Evolutionary conservation across 1,284 basidiomycete species (phyloP).

Genomic region (Exobasidium cylindrosporum): DNA sequence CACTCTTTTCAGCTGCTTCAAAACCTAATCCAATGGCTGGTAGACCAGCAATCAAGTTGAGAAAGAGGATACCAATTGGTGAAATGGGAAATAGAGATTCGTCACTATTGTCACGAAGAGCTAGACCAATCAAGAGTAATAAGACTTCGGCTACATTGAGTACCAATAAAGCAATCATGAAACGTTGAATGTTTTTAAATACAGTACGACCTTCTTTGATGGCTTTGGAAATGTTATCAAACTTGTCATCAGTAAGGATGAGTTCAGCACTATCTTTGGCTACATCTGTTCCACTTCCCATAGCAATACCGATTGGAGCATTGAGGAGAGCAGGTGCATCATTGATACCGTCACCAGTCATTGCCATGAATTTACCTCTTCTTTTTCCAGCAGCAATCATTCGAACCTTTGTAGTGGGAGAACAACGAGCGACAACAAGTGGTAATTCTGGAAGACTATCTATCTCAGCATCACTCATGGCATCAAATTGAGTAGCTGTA

Average conservation of each 20-base stretch:
- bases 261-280: slow-evolving; percentile 61
- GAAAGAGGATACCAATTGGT: slow-evolving; percentile 45
- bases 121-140: slow-evolving; percentile 43
- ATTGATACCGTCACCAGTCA: slow-evolving; percentile 62
- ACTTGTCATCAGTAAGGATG: slow-evolving; percentile 47
- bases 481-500: slow-evolving; percentile 42
- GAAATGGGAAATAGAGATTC: slow-evolving; percentile 46
- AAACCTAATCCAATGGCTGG: slow-evolving; percentile 48
- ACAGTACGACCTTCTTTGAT: slow-evolving; percentile 44
- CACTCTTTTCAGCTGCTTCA: slow-evolving; percentile 36
- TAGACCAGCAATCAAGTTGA: slow-evolving; percentile 47
- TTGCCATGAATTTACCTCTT: slow-evolving; percentile 30
- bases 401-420: slow-evolving; percentile 47
- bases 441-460: slow-evolving; percentile 38
- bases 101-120: slow-evolving; percentile 36
- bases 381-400: slow-evolving; percentile 43
- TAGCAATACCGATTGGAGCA: slow-evolving; percentile 62
- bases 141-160: slow-evolving; percentile 49
- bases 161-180: slow-evolving; percentile 44
- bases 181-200: slow-evolving; percentile 50
- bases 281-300: slow-evolving; percentile 72
- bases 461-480: slow-evolving; percentile 35
- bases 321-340: slow-evolving; percentile 63
- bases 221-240: slow-evolving; percentile 44
- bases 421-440: slow-evolving; percentile 45